Base-by-base conservation (phyloP, 108 stramenopile genomes). In the Pseudonitzschia pungens region DNA sequence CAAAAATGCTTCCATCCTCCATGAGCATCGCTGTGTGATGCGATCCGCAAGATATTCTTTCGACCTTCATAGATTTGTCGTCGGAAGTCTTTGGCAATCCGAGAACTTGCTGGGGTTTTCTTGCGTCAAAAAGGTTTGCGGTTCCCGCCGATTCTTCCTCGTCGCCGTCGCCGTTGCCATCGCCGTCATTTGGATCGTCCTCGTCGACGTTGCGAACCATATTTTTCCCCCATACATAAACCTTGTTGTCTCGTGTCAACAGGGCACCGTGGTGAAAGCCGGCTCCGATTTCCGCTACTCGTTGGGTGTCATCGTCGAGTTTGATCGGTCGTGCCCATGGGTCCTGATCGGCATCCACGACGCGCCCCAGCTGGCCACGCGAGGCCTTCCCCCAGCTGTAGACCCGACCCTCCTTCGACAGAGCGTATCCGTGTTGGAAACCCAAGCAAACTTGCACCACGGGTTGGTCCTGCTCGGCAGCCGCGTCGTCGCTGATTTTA, bases 301-400 rank as follows among this genome's bases (percentile, higher is more conserved):
- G 76, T 16, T 14, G 59, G 18, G 27, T 60, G 24, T 18, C 60
- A 64, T 81, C 84, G 45, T 77, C 69, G 27, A 69, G n/a, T 16
- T 22, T 6, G 36, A 78, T 59, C 6, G 67, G 44, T 18, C 75
- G n/a, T 4, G 77, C 76, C 44, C 76, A 42, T n/a, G 72, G 55
- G 42, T 81, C 76, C 76, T 74, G 51, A 70, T 76, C 76, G 50
- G 63, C 42, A 76, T 81, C 73, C 29, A 71, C 21, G 24, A 64
- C 65, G 64, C 81, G 76, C 28, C 94, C 96, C 45, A 97, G 70
- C 72, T 97, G 96, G 21, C 96, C 94, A 36, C 94, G 73, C 58
- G 85, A 76, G 15, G 85, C 93, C 64, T 97, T 97, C 0, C 96
- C 96, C 92, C 92, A 97, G 57, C 83, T 83, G 69, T 82, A 97